Base-by-base conservation (phyloP, 2,329 filamentous ascomycete species). In the Ramichloridium luteum region DNA sequence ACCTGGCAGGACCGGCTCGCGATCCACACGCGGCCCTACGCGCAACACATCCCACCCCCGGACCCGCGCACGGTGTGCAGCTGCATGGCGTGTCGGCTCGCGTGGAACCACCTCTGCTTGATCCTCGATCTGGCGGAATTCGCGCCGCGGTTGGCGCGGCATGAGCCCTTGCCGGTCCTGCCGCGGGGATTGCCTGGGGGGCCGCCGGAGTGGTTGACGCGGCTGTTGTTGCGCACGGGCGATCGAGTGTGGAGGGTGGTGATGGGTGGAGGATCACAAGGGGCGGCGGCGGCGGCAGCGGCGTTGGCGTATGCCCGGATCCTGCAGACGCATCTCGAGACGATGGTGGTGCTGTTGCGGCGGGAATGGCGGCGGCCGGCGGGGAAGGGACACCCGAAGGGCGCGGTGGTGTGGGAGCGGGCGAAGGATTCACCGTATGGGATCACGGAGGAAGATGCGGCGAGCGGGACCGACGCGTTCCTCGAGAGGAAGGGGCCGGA, bases 61-160 rank as follows among this genome's bases (percentile, higher is more conserved):
- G 60, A 74, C 38, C 55, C 59, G 1, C 31, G 47, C 8, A 46
- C 60, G n/a, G 50, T 70, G 3, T 76, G 72, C 52, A 70, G 67
- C 1, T 76, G 71, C 43, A 49, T 70, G 15, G 68, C 65, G 1
- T 75, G 72, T 44, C 51, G 69, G 26, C 45, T 71, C 22, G 59
- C 65, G 2, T 76, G 71, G 72, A 70, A 70, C 40, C 62, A 67
- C 10, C 59, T 75, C 4, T 62, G 61, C 36, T 43, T 72, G 0
- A 53, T 63, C 9, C 59, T 74, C 8, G 71, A 76, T 43, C 68
- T 74, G 42, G 62, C 67, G 0, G 57, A 68, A 44, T 75, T 69
- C 65, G 71, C 74, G 43, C 46, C 67, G 26, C 58, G 74, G 5
- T 64, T 74, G 35, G 41, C 46, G 0, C 62, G 67, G 1, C 20